These are phyloP conservation scores for Catharanthus roseus DNA, from an alignment of 257 asterid species.

Conservation along the genomic window DNA sequence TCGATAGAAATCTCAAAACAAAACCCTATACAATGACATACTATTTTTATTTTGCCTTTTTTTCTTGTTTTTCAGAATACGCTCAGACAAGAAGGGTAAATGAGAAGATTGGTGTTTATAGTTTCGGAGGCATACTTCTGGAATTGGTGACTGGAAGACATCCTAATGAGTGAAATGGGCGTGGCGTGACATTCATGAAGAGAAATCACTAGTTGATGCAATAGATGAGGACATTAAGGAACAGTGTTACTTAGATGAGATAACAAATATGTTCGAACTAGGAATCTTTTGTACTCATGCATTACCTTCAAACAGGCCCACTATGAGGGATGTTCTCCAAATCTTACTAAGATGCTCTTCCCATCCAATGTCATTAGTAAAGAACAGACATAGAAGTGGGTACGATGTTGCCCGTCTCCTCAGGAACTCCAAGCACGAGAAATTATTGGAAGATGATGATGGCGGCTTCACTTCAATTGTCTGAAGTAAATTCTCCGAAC, in stretches of 20 bases:
- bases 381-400: constrained; percentile 33
- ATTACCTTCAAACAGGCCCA: constrained; percentile 63
- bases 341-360: constrained; percentile 39
- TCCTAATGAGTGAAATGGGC: constrained; percentile 79
- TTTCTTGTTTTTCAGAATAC: constrained; percentile 47
- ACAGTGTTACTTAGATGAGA: constrained; percentile 44
- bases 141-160: constrained; percentile 75
- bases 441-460: constrained; percentile 23
- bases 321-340: constrained; percentile 62
- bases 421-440: constrained; percentile 29
- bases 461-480: constrained; percentile 28
- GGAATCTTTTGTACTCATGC: constrained; percentile 65
- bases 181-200: constrained; percentile 50
- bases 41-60: background rate
- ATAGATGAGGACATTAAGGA: constrained; percentile 65
- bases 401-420: constrained; percentile 64
- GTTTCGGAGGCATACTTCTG: constrained; percentile 81
- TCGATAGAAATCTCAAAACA: too few relatives aligned
- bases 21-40: background rate
- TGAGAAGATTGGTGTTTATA: constrained; percentile 85
- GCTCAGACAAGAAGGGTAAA: constrained; percentile 60
- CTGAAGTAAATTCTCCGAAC: constrained; percentile 5
- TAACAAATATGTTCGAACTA: constrained; percentile 49
- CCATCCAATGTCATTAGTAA: constrained; percentile 20
- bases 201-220: constrained; percentile 32